phyloP scores from a whole-genome alignment of 768 basidiomycete genomes.

The Tulasnella sp. region DNA sequence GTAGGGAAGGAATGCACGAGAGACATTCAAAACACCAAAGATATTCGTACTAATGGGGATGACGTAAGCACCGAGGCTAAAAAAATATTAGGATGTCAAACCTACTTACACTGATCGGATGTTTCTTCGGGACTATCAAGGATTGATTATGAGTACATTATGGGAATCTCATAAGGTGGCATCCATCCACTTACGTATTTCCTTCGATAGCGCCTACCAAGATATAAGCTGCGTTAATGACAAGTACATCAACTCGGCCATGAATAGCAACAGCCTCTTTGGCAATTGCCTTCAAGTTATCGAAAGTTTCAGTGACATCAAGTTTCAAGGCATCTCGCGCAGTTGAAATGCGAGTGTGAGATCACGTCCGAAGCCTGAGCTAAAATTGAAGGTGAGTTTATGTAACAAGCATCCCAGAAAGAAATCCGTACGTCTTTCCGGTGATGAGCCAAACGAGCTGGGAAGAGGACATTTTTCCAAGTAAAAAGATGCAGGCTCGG shows the following conservation, averaged over 20 bases:
- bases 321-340: conserved; percentile 29
- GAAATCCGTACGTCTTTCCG: conserved; percentile 23
- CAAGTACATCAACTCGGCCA: conserved; percentile 34
- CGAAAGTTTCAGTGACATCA: conserved; percentile 27
- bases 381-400: conserved; percentile 1
- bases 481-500: too few relatives aligned
- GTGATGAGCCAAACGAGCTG: conserved; percentile 23
- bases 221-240: conserved; percentile 36
- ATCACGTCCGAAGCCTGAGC: conserved; percentile 30
- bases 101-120: conserved; percentile 24
- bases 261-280: conserved; percentile 29
- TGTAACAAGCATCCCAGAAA: neutral
- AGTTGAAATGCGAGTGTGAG: conserved; percentile 27
- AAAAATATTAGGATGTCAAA: neutral
- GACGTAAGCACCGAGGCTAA: neutral
- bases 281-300: conserved; percentile 27
- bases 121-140: conserved; percentile 23
- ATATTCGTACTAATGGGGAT: conserved; percentile 28
- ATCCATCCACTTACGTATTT: conserved; percentile 18
- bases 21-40: conserved; percentile 33
- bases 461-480: neutral
- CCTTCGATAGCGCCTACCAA: conserved; percentile 25
- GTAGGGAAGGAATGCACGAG: conserved; percentile 36
- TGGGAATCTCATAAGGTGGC: neutral
- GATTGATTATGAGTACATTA: neutral